These are phyloP conservation scores for Puccinia horiana DNA, from an alignment of 1,284 basidiomycete species.

Conservation along the genomic window DNA sequence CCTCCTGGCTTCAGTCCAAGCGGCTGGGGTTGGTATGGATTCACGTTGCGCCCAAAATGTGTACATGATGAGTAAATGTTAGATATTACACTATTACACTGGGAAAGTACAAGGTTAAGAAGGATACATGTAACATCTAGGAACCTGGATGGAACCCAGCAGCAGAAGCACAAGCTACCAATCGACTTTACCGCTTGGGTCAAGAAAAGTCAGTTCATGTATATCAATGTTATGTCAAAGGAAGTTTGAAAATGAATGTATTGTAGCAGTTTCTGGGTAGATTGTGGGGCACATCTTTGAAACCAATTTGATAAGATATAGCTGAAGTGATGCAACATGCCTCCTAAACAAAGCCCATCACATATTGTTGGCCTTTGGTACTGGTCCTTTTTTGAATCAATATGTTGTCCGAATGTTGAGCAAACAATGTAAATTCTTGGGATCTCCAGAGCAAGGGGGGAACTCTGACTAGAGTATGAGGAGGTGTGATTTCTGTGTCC, in stretches of 20 bases:
- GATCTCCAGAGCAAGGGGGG: slow-evolving; percentile 12
- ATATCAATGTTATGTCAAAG: background rate
- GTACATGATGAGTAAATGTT: background rate
- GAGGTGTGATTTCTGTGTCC: background rate
- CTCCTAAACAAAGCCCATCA: background rate
- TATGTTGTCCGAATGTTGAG: background rate
- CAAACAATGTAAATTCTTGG: background rate
- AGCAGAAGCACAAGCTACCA: background rate
- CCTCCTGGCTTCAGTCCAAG: slow-evolving; percentile 1
- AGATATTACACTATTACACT: background rate
- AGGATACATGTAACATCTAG: background rate
- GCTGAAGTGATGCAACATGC: background rate
- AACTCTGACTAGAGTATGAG: background rate
- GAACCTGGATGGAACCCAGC: slow-evolving; percentile 16
- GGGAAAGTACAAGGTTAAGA: slow-evolving; percentile 4
- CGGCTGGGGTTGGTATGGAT: slow-evolving; percentile 3
- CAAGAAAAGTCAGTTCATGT: slow-evolving; percentile 5
- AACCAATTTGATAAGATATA: background rate
- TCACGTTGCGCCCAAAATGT: slow-evolving; percentile 13
- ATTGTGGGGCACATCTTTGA: slow-evolving; percentile 7
- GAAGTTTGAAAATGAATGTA: background rate
- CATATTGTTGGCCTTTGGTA: background rate
- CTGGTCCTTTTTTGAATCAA: slow-evolving; percentile 3
- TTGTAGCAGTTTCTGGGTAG: background rate
- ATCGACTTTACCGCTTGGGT: slow-evolving; percentile 13